Percentiles rank a stretch among this genome's conserved stretches.
phyloP scores from a whole-genome alignment of 139 green algal species.

The Medakamo hakoo region DNA sequence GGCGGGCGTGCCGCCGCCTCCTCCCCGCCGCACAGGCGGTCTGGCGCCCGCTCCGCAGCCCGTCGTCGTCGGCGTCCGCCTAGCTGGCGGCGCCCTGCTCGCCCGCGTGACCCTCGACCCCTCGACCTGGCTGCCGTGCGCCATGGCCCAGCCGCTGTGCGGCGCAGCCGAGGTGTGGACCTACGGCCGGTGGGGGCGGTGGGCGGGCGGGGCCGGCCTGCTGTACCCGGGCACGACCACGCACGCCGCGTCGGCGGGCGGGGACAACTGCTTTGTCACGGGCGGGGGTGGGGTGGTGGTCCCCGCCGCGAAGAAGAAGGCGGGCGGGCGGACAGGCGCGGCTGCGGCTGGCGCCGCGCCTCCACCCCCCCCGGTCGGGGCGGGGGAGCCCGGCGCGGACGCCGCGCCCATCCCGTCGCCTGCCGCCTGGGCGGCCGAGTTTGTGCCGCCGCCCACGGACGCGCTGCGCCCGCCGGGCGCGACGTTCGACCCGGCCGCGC shows the following conservation, averaged over 20 bases:
- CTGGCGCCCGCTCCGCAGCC: too few relatives aligned
- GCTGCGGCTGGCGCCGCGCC: not conserved
- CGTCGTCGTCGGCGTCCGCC: not conserved
- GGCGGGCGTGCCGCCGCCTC: not conserved
- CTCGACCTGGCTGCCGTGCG: not conserved
- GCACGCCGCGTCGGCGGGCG: not conserved
- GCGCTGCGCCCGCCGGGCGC: not conserved
- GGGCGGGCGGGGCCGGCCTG: not conserved
- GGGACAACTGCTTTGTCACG: not conserved
- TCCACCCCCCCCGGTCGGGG: not conserved
- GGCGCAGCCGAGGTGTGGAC: not conserved
- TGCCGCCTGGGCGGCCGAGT: too few relatives aligned
- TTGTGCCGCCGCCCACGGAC: conserved; percentile 2
- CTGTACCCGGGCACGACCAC: not conserved
- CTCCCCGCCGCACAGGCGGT: too few relatives aligned
- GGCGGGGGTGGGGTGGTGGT: not conserved
- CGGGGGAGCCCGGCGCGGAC: not conserved
- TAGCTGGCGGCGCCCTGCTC: not conserved
- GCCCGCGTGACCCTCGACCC: not conserved
- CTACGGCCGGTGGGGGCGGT: not conserved
- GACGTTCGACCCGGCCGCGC: not conserved
- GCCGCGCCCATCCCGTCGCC: not conserved
- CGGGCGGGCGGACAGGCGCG: too few relatives aligned
- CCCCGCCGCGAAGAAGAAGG: too few relatives aligned
- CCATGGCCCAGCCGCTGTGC: not conserved